A percentile compares a stretch with the other conserved stretches of the same genome.
phyloP scores from a whole-genome alignment of 768 basidiomycete genomes.

The Hericium erinaceus region DNA sequence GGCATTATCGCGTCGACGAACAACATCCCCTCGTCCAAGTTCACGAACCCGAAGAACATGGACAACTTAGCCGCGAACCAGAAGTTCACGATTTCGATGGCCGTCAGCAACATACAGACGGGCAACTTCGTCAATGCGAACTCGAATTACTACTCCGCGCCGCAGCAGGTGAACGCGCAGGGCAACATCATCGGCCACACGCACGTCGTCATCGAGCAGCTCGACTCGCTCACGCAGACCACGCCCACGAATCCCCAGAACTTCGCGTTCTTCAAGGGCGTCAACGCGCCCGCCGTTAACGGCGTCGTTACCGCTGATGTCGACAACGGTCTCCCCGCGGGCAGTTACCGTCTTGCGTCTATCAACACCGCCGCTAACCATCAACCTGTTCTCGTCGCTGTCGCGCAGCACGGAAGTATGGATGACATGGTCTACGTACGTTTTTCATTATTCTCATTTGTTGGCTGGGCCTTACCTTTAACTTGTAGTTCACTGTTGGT shows the following conservation, averaged over 20 bases:
- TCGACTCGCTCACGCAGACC: constrained; percentile 40
- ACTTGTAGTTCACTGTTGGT: constrained; percentile 8
- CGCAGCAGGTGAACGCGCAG: constrained; percentile 37
- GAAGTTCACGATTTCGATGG: constrained; percentile 45
- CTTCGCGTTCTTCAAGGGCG: constrained; percentile 52
- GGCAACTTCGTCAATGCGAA: constrained; percentile 52
- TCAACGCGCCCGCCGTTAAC: constrained; percentile 35
- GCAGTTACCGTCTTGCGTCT: constrained; percentile 30
- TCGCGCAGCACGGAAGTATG: constrained; percentile 33
- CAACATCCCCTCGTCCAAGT: constrained; percentile 49
- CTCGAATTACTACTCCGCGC: constrained; percentile 43
- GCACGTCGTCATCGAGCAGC: constrained; percentile 51
- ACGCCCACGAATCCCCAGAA: constrained; percentile 36
- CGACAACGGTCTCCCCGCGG: constrained; percentile 32
- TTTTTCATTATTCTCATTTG: not conserved
- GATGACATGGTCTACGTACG: constrained; percentile 33
- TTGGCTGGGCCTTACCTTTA: not conserved
- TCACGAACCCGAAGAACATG: constrained; percentile 38
- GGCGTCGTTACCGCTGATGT: constrained; percentile 33
- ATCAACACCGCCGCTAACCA: constrained; percentile 42
- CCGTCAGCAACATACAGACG: constrained; percentile 33
- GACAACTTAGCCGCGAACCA: constrained; percentile 32
- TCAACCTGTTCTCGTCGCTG: constrained; percentile 27
- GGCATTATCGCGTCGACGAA: constrained; percentile 42
- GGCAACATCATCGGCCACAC: constrained; percentile 53